Conservation (phyloP, 2,329 filamentous ascomycete species). For the Myriosclerotinia duriaeana region DNA sequence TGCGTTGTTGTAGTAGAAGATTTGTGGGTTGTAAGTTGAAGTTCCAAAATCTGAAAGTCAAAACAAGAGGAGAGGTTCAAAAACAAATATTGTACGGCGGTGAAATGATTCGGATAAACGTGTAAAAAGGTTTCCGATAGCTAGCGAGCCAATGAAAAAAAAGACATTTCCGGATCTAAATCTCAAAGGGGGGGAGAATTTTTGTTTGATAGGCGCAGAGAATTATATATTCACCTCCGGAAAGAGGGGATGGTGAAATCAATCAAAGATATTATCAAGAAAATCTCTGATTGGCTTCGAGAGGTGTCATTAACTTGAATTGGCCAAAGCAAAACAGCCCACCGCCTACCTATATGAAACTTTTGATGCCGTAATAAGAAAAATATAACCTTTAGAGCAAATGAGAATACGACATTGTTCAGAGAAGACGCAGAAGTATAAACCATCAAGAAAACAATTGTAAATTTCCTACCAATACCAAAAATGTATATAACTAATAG, state of each 20-base stretch:
- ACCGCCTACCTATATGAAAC: not conserved
- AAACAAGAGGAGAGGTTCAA: not conserved
- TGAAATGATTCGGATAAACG: slow-evolving; percentile 4
- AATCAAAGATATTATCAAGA: not conserved
- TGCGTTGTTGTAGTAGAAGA: not conserved
- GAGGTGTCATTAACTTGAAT: not conserved
- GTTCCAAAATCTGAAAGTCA: not conserved
- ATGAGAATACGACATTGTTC: not conserved
- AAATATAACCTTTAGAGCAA: not conserved
- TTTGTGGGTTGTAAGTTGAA: not conserved
- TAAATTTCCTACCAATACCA: not conserved
- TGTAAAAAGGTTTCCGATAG: not conserved
- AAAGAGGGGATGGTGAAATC: not conserved
- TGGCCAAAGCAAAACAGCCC: not conserved
- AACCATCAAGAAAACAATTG: not conserved
- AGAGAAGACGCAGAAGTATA: not conserved
- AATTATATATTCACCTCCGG: not conserved
- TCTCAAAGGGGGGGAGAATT: not conserved
- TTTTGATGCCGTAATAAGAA: not conserved
- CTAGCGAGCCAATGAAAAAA: not conserved
- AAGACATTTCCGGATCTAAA: not conserved
- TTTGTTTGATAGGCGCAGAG: not conserved
- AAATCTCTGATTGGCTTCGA: not conserved
- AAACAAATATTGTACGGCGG: not conserved
- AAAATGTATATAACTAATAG: not conserved